Percentiles rank a stretch among this genome's conserved stretches.
phyloP scores from a whole-genome alignment of 495 filamentous ascomycete species.

The Daldinia loculata region DNA sequence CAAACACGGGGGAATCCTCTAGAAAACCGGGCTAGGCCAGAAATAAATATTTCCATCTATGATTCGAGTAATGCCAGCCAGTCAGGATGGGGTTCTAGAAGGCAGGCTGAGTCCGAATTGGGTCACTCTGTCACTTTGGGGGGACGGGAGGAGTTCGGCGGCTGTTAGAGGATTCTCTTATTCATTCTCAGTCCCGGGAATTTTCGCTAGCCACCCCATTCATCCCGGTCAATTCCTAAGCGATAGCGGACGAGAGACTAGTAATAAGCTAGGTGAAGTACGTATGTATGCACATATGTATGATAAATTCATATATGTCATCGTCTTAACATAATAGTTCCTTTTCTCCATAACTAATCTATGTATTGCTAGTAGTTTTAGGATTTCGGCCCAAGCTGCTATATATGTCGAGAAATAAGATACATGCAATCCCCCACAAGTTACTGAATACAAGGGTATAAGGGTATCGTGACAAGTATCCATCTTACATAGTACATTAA shows the following conservation, averaged over 20 bases:
- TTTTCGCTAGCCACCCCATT: conserved; percentile 27
- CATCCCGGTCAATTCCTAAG: conserved; percentile 27
- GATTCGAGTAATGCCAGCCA: conserved; percentile 1
- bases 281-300: background rate
- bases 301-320: conserved; percentile 2
- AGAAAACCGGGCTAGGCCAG: conserved; percentile 31
- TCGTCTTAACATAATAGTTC: background rate
- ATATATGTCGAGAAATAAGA: background rate
- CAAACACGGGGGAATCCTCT: conserved; percentile 34
- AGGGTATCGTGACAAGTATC: background rate
- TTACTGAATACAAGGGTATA: background rate
- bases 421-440: background rate
- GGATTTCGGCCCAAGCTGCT: conserved; percentile 12
- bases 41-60: conserved; percentile 24
- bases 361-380: conserved; percentile 5
- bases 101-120: conserved; percentile 25
- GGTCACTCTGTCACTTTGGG: conserved; percentile 1
- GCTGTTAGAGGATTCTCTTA: background rate
- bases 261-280: background rate
- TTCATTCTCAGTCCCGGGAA: conserved; percentile 12
- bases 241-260: conserved; percentile 29
- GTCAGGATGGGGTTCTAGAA: conserved; percentile 17
- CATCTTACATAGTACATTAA: background rate
- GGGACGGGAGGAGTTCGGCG: conserved; percentile 11
- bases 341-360: background rate